These are phyloP conservation scores for Leccinum griseonigrum DNA, from an alignment of 1,284 basidiomycete species.

Conservation along the genomic window DNA sequence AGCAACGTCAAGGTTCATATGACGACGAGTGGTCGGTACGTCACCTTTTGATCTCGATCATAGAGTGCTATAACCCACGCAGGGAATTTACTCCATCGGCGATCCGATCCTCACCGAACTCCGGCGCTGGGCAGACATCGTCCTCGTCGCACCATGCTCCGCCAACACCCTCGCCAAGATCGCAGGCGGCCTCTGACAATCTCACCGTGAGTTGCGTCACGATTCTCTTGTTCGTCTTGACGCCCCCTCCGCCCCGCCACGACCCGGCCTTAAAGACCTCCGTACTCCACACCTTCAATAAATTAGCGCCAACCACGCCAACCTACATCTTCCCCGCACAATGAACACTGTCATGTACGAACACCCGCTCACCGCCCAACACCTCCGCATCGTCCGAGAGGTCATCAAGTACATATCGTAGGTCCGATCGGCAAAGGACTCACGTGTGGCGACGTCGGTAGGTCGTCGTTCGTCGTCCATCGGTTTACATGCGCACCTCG, in stretches of 20 bases:
- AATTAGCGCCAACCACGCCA: slow-evolving; percentile 70
- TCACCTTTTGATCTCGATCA: not conserved
- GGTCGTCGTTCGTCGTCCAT: slow-evolving; percentile 23
- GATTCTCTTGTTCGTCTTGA: not conserved
- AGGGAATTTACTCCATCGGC: slow-evolving; percentile 68
- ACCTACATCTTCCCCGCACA: slow-evolving; percentile 87
- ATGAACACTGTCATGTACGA: slow-evolving; percentile 99
- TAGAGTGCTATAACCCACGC: not conserved
- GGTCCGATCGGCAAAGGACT: slow-evolving; percentile 86
- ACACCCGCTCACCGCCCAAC: slow-evolving; percentile 88
- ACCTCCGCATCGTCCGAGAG: slow-evolving; percentile 70
- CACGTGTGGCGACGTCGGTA: slow-evolving; percentile 92
- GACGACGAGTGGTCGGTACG: not conserved
- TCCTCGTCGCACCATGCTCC: slow-evolving; percentile 91
- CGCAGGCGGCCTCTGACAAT: slow-evolving; percentile 58
- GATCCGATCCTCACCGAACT: slow-evolving; percentile 96
- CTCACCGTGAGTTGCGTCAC: not conserved
- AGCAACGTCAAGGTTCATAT: slow-evolving; percentile 63
- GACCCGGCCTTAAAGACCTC: slow-evolving; percentile 61
- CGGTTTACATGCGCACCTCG: not conserved
- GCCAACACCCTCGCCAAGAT: slow-evolving; percentile 96
- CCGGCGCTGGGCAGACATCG: slow-evolving; percentile 93
- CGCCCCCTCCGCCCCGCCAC: not conserved
- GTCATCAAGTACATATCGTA: slow-evolving; percentile 77
- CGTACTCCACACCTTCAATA: slow-evolving; percentile 70